These are phyloP conservation scores for Albophoma yamanashiensis DNA, from an alignment of 2,329 filamentous ascomycete genomes.

Conservation along the genomic window DNA sequence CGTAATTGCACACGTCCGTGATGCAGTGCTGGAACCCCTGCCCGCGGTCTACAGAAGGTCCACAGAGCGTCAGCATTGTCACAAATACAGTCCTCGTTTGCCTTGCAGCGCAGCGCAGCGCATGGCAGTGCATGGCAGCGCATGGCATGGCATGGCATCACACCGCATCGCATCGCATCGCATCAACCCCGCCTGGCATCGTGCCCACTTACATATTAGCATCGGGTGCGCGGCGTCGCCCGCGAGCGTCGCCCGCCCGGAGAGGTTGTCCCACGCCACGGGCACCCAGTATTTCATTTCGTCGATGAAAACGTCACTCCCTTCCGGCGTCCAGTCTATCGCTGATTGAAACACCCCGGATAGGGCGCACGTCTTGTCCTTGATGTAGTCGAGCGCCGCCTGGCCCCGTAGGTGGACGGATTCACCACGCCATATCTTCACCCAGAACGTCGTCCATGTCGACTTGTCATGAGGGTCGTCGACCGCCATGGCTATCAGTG, in stretches of 20 bases:
- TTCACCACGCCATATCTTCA: constrained; percentile 22
- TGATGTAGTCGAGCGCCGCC: constrained; percentile 22
- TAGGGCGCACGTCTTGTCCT: constrained; percentile 12
- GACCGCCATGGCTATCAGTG: constrained; percentile 8
- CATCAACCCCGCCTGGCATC: neutral
- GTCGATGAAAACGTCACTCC: constrained; percentile 17
- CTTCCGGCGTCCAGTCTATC: constrained; percentile 23
- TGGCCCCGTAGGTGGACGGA: constrained; percentile 17
- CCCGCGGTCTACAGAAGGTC: constrained; percentile 21
- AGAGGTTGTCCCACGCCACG: constrained; percentile 17
- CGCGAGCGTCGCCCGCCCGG: constrained; percentile 23
- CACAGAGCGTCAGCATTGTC: neutral
- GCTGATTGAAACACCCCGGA: constrained; percentile 19
- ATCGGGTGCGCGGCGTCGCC: constrained; percentile 33
- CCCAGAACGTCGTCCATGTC: constrained; percentile 22
- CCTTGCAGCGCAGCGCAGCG: neutral
- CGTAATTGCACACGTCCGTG: constrained; percentile 25
- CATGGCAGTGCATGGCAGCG: too few relatives aligned
- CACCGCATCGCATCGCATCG: neutral
- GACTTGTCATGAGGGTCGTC: constrained; percentile 11
- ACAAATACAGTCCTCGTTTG: neutral
- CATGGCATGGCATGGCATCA: neutral
- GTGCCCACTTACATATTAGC: constrained; percentile 22
- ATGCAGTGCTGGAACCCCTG: constrained; percentile 34
- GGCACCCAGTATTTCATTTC: constrained; percentile 27